These are phyloP conservation scores for Sphenostylis stenocarpa DNA, from an alignment of 306 rosid genomes.

Conservation along the genomic window DNA sequence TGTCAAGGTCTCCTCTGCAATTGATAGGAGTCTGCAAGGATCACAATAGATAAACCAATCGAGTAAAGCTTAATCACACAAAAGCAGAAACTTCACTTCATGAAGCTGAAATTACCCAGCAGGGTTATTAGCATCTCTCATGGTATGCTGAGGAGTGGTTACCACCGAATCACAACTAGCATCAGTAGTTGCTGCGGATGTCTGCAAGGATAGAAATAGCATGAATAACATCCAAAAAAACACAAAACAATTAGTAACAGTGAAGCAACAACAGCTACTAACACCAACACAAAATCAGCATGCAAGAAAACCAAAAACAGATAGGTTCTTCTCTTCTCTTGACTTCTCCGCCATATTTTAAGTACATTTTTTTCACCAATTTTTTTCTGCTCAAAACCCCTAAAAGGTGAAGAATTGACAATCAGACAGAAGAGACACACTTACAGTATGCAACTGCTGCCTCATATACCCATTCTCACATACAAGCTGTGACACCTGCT, in stretches of 20 bases:
- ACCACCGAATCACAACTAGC: slow-evolving; percentile 92
- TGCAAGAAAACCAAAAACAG: neutral
- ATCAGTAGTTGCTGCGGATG: slow-evolving; percentile 80
- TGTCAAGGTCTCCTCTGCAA: slow-evolving; percentile 98
- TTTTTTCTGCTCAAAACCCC: neutral
- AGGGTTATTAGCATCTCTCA: slow-evolving; percentile 92
- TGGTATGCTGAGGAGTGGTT: slow-evolving; percentile 76
- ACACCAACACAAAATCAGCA: neutral
- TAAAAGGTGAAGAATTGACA: neutral
- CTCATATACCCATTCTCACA: slow-evolving; percentile 92
- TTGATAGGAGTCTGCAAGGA: slow-evolving; percentile 86
- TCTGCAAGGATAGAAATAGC: slow-evolving; percentile 41
- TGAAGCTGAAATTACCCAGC: slow-evolving; percentile 71
- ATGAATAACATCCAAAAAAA: slow-evolving; percentile 21
- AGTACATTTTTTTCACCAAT: too few relatives aligned
- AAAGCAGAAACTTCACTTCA: slow-evolving; percentile 18
- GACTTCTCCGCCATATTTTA: neutral
- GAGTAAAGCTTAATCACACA: neutral
- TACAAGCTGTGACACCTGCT: slow-evolving; percentile 94
- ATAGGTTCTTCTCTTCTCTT: slow-evolving; percentile 6
- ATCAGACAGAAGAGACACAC: slow-evolving; percentile 14
- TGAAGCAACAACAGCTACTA: neutral
- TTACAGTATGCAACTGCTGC: slow-evolving; percentile 90
- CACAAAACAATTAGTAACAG: neutral
- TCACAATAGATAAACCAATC: neutral